These are phyloP conservation scores for Mortierella sp. DNA, from an alignment of 371 early-diverging fungal species.

Conservation along the genomic window DNA sequence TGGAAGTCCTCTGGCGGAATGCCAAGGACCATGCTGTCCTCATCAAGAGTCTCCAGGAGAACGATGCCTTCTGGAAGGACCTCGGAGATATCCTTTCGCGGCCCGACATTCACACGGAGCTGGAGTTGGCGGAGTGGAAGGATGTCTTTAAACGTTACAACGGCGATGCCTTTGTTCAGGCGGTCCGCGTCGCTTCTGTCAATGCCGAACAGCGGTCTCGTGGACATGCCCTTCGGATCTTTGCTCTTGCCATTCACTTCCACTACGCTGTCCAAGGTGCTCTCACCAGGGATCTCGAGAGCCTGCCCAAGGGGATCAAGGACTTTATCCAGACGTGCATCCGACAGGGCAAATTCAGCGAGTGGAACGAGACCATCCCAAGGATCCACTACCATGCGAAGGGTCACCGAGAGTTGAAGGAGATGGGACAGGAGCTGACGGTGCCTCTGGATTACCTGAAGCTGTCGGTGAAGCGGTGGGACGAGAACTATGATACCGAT, in stretches of 20 bases:
- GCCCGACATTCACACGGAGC: slow-evolving; percentile 28
- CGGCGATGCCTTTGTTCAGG: slow-evolving; percentile 24
- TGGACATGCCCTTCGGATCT: slow-evolving; percentile 45
- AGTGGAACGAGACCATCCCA: slow-evolving; percentile 50
- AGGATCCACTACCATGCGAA: slow-evolving; percentile 40
- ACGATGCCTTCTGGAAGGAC: slow-evolving; percentile 45
- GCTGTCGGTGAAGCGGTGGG: slow-evolving; percentile 48
- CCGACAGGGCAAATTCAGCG: slow-evolving; percentile 22
- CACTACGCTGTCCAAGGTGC: slow-evolving; percentile 20
- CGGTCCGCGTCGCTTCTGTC: slow-evolving; percentile 18
- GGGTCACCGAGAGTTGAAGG: slow-evolving; percentile 36
- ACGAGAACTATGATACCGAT: slow-evolving; percentile 45
- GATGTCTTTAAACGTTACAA: slow-evolving; percentile 24
- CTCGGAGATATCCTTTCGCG: slow-evolving; percentile 25
- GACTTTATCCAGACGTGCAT: slow-evolving; percentile 24
- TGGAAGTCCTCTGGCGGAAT: slow-evolving; percentile 49
- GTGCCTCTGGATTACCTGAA: slow-evolving; percentile 41
- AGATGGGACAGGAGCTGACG: slow-evolving; percentile 8
- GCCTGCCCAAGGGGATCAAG: slow-evolving; percentile 43
- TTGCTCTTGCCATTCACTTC: slow-evolving; percentile 47
- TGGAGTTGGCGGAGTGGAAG: slow-evolving; percentile 30
- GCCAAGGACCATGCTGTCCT: slow-evolving; percentile 47
- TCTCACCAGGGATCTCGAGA: slow-evolving; percentile 14
- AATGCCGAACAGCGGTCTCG: slow-evolving; percentile 42
- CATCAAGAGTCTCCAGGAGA: slow-evolving; percentile 38